Evolutionary conservation across 2,329 filamentous ascomycete species (phyloP).

Genomic region (Drechslerella stenobrocha): DNA sequence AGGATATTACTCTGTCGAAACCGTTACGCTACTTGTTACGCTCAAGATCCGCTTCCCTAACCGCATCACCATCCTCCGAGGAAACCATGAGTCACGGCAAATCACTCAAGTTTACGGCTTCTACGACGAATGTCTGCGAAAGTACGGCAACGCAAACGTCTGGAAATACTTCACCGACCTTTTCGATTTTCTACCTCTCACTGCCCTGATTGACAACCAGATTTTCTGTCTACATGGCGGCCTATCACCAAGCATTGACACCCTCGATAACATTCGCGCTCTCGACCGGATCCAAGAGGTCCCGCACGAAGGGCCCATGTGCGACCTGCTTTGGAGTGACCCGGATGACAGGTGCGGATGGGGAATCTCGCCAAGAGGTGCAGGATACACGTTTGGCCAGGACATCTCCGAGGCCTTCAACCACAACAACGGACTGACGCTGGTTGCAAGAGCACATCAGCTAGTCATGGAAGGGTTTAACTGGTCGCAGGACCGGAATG

Average conservation of each 20-base stretch:
- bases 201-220: constrained; percentile 97
- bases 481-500: constrained; percentile 97
- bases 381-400: constrained; percentile 92
- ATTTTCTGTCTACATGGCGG: constrained; percentile 99
- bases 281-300: constrained; percentile 98
- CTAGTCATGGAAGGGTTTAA: constrained; percentile 99
- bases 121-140: constrained; percentile 97
- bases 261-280: constrained; percentile 90
- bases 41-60: constrained; percentile 98
- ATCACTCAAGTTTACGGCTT: constrained; percentile 99
- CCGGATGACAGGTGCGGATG: constrained; percentile 95
- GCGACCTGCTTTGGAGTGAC: constrained; percentile 96
- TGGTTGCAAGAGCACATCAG: constrained; percentile 95
- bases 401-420: constrained; percentile 99
- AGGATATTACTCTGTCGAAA: constrained; percentile 98
- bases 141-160: constrained; percentile 98
- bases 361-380: constrained; percentile 92
- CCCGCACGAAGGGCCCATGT: constrained; percentile 97
- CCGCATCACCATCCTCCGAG: constrained; percentile 96
- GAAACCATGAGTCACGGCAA: constrained; percentile 98
- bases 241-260: constrained; percentile 92
- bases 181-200: constrained; percentile 96
- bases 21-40: constrained; percentile 90
- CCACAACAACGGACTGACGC: constrained; percentile 94
- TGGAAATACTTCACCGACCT: constrained; percentile 99